Conservation (phyloP, 305 asterid species). For the Fraxinus paxiana region DNA sequence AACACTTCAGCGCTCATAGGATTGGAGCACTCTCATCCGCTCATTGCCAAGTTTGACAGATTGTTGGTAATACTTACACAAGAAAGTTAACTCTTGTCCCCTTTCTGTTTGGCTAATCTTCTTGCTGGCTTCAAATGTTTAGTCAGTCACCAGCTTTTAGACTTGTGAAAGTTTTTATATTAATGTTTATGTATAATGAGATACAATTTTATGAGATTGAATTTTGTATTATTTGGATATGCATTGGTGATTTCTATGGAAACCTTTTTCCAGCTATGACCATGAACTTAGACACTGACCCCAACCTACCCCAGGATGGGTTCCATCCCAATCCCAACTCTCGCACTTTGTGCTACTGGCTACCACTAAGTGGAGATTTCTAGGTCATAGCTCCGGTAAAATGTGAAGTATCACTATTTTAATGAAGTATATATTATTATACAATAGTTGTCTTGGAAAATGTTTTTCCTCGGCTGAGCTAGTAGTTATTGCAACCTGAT, state of each 20-base stretch:
- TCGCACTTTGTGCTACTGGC: neutral
- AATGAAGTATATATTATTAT: neutral
- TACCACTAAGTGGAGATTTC: neutral
- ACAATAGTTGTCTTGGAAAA: neutral
- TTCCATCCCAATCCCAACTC: neutral
- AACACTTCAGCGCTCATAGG: conserved; percentile 44
- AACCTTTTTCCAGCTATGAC: conserved; percentile 12
- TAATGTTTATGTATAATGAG: neutral
- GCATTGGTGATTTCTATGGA: conserved; percentile 2
- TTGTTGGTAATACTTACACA: conserved; percentile 61
- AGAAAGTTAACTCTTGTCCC: conserved; percentile 17
- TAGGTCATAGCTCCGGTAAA: neutral
- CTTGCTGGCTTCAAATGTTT: conserved; percentile 1
- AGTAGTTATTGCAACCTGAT: neutral
- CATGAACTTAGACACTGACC: conserved; percentile 5
- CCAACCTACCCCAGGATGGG: neutral
- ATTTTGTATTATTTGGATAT: neutral
- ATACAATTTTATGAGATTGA: conserved; percentile 13
- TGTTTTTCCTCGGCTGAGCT: neutral
- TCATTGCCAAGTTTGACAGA: conserved; percentile 64
- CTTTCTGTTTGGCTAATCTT: conserved; percentile 5
- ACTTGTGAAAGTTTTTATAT: neutral
- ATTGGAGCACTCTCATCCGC: conserved; percentile 52
- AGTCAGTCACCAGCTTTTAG: neutral
- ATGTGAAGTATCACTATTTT: neutral